These are phyloP conservation scores for Boletus albobrunnescens DNA, from an alignment of 1,284 basidiomycete genomes.

Conservation along the genomic window DNA sequence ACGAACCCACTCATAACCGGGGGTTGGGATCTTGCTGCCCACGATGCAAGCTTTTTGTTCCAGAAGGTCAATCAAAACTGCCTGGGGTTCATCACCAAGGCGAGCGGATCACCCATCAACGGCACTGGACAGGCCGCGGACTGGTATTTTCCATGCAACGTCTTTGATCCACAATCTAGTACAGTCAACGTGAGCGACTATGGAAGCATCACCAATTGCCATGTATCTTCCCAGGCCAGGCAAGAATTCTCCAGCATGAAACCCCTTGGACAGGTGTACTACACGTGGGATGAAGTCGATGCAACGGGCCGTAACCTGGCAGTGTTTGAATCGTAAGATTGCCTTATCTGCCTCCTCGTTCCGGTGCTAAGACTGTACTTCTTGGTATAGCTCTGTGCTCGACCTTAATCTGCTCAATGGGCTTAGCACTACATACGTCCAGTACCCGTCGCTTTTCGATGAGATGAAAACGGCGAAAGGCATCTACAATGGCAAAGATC, in stretches of 20 bases:
- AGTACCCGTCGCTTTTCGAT: constrained; percentile 81
- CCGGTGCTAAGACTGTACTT: constrained; percentile 8
- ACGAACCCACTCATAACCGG: constrained; percentile 82
- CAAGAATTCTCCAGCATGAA: constrained; percentile 45
- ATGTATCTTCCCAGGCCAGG: constrained; percentile 57
- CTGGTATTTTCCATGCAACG: constrained; percentile 97
- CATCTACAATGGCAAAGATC: constrained; percentile 78
- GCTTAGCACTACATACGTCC: constrained; percentile 76
- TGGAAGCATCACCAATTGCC: constrained; percentile 65
- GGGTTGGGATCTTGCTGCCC: constrained; percentile 74
- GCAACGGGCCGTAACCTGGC: constrained; percentile 75
- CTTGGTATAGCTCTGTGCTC: constrained; percentile 66
- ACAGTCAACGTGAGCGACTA: constrained; percentile 69
- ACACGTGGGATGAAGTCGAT: constrained; percentile 84
- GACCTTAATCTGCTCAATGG: constrained; percentile 83
- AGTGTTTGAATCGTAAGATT: constrained; percentile 83
- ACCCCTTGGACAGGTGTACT: constrained; percentile 84
- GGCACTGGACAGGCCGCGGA: constrained; percentile 53
- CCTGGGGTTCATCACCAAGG: constrained; percentile 69
- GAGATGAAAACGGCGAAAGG: constrained; percentile 67
- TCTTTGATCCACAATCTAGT: constrained; percentile 68
- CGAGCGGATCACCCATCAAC: constrained; percentile 64
- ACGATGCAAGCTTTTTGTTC: constrained; percentile 92
- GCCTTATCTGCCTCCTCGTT: constrained; percentile 2
- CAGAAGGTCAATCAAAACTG: constrained; percentile 88